Conservation (phyloP, 2,329 filamentous ascomycete species). For the Periconia digitata region DNA sequence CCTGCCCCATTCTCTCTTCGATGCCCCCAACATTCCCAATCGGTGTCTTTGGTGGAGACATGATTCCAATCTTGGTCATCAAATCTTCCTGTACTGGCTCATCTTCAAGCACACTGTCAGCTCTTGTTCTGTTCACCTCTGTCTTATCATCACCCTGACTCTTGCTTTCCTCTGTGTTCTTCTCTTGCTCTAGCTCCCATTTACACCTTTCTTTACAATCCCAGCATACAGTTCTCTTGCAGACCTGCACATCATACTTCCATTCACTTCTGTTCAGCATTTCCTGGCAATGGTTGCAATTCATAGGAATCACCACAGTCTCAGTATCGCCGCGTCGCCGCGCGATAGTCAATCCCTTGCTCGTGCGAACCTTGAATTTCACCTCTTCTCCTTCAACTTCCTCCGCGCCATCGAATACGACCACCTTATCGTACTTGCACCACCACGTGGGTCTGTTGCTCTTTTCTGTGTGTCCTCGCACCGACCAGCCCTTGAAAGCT, state of each 20-base stretch:
- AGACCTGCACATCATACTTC: slow-evolving; percentile 38
- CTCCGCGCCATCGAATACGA: slow-evolving; percentile 34
- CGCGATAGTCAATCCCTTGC: slow-evolving; percentile 36
- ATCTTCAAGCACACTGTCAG: slow-evolving; percentile 35
- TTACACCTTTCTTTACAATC: slow-evolving; percentile 36
- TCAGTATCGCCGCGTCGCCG: slow-evolving; percentile 29
- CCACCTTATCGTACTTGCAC: slow-evolving; percentile 39
- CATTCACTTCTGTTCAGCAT: slow-evolving; percentile 38
- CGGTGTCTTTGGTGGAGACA: slow-evolving; percentile 16
- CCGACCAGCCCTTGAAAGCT: slow-evolving; percentile 27
- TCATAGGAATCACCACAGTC: slow-evolving; percentile 32
- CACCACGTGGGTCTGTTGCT: slow-evolving; percentile 32
- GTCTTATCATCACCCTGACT: slow-evolving; percentile 7
- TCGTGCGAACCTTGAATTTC: slow-evolving; percentile 25
- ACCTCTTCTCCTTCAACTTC: slow-evolving; percentile 10
- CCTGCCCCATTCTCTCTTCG: slow-evolving; percentile 18
- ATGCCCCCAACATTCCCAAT: slow-evolving; percentile 21
- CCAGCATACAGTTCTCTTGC: slow-evolving; percentile 36
- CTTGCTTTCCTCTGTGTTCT: not conserved
- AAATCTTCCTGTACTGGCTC: slow-evolving; percentile 20
- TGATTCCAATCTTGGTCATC: slow-evolving; percentile 25
- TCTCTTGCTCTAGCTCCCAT: slow-evolving; percentile 31
- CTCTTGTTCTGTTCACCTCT: slow-evolving; percentile 26
- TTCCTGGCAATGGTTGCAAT: slow-evolving; percentile 34
- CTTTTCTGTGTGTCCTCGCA: slow-evolving; percentile 29